Percentiles rank a stretch among this genome's conserved stretches.
Evolutionary conservation across 352 stramenopile species (phyloP).

Genomic region (Globisporangium splendens): DNA sequence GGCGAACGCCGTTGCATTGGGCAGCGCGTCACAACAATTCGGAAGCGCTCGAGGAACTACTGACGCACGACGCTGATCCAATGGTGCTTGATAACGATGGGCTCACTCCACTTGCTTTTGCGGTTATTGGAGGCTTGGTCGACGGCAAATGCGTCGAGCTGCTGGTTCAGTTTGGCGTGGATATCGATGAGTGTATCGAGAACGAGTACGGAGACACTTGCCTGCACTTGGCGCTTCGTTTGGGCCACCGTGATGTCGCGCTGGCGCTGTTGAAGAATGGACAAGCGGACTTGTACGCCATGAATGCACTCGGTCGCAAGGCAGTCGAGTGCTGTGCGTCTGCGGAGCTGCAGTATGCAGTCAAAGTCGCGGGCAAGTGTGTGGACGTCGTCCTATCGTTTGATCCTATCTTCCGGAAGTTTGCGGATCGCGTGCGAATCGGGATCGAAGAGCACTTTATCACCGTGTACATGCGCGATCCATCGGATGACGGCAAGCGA

Average conservation of each 20-base stretch:
- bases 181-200: constrained; percentile 40
- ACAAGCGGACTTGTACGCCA: constrained; percentile 42
- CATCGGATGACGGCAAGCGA: constrained; percentile 32
- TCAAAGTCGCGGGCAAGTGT: constrained; percentile 65
- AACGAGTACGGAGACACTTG: constrained; percentile 64
- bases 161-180: constrained; percentile 47
- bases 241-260: constrained; percentile 52
- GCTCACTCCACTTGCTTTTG: constrained; percentile 66
- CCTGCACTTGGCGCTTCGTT: constrained; percentile 65
- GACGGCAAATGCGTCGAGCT: constrained; percentile 42
- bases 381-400: constrained; percentile 81
- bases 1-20: constrained; percentile 73
- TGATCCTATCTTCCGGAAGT: constrained; percentile 53
- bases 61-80: constrained; percentile 46
- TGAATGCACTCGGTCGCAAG: constrained; percentile 52
- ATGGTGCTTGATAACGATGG: constrained; percentile 51
- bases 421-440: constrained; percentile 54
- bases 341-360: constrained; percentile 66
- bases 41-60: constrained; percentile 44
- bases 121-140: constrained; percentile 48
- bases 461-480: constrained; percentile 67
- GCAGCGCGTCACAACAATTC: constrained; percentile 69
- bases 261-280: constrained; percentile 60
- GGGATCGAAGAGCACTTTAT: constrained; percentile 75
- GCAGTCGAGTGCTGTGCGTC: constrained; percentile 75